Base-by-base conservation (phyloP, 192 early-diverging fungal species). In the Mortierella antarctica region DNA sequence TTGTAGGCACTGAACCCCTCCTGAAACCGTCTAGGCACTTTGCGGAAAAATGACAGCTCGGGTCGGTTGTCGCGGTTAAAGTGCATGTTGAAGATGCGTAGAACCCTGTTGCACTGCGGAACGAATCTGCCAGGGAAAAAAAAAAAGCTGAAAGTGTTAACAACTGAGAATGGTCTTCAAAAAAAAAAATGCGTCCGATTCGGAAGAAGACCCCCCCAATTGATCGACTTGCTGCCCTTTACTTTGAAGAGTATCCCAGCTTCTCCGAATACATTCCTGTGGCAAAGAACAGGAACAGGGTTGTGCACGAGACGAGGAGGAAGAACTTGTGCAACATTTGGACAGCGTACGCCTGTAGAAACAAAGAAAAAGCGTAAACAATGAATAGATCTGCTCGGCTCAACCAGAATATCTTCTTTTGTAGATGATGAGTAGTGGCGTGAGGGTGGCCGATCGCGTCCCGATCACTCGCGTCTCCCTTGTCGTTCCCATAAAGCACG, bases 181-280 rank as follows among this genome's bases (percentile, higher is more conserved):
- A 17, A 71, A 53, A 45, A 54, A n/a, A 67, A 14, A 44, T 49
- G 10, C 49, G 2, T 17, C 49, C 17, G 12, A 17, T 11, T 4
- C 17, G 12, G 17, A 11, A 14, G 12, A 50, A 50, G 10, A 11
- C 17, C 49, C 17, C 48, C 14, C 17, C 17, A 11, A 14, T 1
- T 50, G 12, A 14, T 17, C 49, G 12, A 14, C 49, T 50, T 17
- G 10, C 49, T 50, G 12, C 14, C 23, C 42, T 82, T 57, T 88
- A 90, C 88, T 87, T 86, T 83, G 83, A 79, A 11, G 87, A 87
- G 67, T 86, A 83, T 7, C 83, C 74, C 9, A 90, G 69, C 55
- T 90, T 90, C 59, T 90, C 87, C 54, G 84, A 71, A 41, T 90
- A 90, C 82, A 88, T 88, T 10, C 87, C 87, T 12, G 83, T 87